These are phyloP conservation scores for Cyclocybe aegerita DNA, from an alignment of 768 basidiomycete genomes.

Conservation along the genomic window DNA sequence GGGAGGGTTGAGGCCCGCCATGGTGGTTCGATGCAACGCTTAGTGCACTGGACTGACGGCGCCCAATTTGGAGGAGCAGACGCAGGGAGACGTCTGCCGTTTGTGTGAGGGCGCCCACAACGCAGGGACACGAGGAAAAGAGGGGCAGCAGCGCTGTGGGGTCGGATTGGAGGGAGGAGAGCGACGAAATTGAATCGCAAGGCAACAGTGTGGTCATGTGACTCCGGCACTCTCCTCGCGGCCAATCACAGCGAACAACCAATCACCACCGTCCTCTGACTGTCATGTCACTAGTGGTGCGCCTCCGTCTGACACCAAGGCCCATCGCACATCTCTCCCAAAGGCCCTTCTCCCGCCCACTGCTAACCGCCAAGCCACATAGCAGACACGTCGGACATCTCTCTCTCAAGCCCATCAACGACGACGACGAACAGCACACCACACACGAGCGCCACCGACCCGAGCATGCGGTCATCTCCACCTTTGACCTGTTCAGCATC, in stretches of 20 bases:
- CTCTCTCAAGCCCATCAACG: constrained; percentile 9
- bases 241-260: too few relatives aligned
- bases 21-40: constrained; percentile 2
- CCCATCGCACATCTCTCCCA: background rate
- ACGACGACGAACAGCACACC: constrained; percentile 1
- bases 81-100: too few relatives aligned
- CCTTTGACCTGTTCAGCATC: constrained; percentile 91
- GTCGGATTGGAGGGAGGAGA: too few relatives aligned
- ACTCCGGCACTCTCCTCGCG: too few relatives aligned
- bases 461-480: constrained; percentile 90
- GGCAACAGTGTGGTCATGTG: too few relatives aligned
- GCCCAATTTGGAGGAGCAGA: too few relatives aligned
- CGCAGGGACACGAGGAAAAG: too few relatives aligned
- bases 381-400: constrained; percentile 5
- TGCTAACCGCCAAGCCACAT: background rate
- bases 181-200: too few relatives aligned
- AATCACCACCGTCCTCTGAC: background rate
- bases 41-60: too few relatives aligned
- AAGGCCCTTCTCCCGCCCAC: background rate
- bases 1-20: constrained; percentile 8
- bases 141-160: too few relatives aligned
- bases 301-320: constrained; percentile 1
- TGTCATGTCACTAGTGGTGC: background rate
- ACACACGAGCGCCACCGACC: constrained; percentile 33
- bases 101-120: too few relatives aligned